A percentile compares a stretch with the other conserved stretches of the same genome.
phyloP scores from a whole-genome alignment of 768 basidiomycete genomes.

The Suillus fuscotomentosus region DNA sequence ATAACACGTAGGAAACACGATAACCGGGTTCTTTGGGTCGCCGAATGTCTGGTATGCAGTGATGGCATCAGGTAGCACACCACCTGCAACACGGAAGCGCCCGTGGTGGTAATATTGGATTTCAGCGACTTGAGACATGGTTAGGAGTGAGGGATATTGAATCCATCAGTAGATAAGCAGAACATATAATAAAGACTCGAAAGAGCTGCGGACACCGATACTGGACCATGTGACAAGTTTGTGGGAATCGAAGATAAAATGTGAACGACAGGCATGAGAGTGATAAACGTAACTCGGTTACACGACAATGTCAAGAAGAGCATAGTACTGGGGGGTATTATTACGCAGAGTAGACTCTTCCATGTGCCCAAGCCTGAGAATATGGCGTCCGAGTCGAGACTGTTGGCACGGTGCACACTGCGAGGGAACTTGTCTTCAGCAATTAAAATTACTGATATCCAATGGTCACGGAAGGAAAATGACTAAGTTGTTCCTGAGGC shows the following conservation, averaged over 20 bases:
- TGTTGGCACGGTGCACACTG: not conserved
- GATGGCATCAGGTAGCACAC: constrained; percentile 52
- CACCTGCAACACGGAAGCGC: constrained; percentile 50
- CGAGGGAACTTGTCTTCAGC: not conserved
- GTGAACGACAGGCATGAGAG: not conserved
- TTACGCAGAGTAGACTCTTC: not conserved
- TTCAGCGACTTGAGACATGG: constrained; percentile 23
- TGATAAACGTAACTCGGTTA: not conserved
- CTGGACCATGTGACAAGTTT: constrained; percentile 7
- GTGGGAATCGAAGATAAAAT: constrained; percentile 3
- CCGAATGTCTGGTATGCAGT: constrained; percentile 64
- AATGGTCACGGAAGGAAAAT: no score
- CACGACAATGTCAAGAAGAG: not conserved
- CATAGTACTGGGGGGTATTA: not conserved
- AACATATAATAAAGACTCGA: not conserved
- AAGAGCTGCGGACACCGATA: not conserved
- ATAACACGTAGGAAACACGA: constrained; percentile 61
- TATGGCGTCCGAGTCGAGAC: not conserved
- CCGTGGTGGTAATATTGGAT: constrained; percentile 54
- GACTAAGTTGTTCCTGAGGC: no score
- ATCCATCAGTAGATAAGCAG: not conserved
- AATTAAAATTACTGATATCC: no score
- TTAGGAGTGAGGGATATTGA: not conserved
- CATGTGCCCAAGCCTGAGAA: not conserved
- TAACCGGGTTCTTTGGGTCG: constrained; percentile 49